These are phyloP conservation scores for Hanseniaspora thailandica DNA, from an alignment of 805 yeast genomes.

Conservation along the genomic window DNA sequence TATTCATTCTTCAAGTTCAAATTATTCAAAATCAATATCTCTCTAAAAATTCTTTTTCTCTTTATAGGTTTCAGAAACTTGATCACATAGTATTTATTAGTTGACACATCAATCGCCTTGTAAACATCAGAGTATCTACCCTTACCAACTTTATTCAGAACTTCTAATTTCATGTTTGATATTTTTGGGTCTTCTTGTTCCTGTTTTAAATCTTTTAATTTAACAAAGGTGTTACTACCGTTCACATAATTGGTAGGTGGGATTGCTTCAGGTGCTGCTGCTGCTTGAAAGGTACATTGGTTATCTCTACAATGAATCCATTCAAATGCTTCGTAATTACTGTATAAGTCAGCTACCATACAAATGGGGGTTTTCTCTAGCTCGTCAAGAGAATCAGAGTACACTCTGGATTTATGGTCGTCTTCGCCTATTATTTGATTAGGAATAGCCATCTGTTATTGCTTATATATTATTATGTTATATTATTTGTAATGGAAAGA, in stretches of 20 bases:
- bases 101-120: slow-evolving; percentile 61
- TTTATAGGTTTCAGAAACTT: slow-evolving; percentile 89
- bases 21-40: slow-evolving; percentile 76
- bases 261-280: neutral
- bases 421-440: neutral
- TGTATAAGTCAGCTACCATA: slow-evolving; percentile 1
- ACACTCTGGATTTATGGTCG: slow-evolving; percentile 10
- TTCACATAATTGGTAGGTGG: neutral
- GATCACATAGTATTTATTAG: slow-evolving; percentile 59
- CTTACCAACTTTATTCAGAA: slow-evolving; percentile 72
- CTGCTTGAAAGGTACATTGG: slow-evolving; percentile 3
- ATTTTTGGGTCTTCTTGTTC: neutral
- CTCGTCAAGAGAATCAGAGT: slow-evolving; percentile 5
- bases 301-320: slow-evolving; percentile 10
- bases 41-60: slow-evolving; percentile 81
- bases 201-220: neutral
- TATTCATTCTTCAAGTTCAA: slow-evolving; percentile 32
- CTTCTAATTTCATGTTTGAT: slow-evolving; percentile 44
- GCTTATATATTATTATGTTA: neutral
- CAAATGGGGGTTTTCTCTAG: neutral
- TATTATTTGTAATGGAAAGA: neutral
- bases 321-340: slow-evolving; percentile 11
- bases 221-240: neutral
- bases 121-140: slow-evolving; percentile 95
- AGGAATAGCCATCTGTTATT: neutral